Evolutionary conservation across 768 basidiomycete genomes (phyloP).

Genomic region (Lactarius sanguifluus): DNA sequence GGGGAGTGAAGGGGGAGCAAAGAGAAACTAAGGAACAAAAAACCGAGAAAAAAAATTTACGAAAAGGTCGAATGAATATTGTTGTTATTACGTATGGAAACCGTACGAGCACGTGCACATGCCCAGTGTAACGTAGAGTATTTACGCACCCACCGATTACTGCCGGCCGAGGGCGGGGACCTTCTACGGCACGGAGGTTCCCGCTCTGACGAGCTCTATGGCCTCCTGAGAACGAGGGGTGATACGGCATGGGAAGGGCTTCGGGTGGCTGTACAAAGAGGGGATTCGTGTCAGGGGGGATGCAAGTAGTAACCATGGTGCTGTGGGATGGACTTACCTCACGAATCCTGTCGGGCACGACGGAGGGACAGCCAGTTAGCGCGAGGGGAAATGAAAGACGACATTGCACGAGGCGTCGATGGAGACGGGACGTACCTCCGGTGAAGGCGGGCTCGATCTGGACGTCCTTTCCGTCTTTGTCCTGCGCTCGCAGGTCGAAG

Average conservation of each 20-base stretch:
- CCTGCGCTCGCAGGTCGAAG: slow-evolving; percentile 24
- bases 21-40: background rate
- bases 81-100: background rate
- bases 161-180: background rate
- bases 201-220: slow-evolving; percentile 23
- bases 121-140: no score
- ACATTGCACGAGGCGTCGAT: background rate
- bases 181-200: slow-evolving; percentile 16
- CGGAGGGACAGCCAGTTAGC: background rate
- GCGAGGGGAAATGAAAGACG: background rate
- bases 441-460: slow-evolving; percentile 24
- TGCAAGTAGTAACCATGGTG: background rate
- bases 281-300: background rate
- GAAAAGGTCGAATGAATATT: background rate
- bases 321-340: slow-evolving; percentile 8
- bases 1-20: background rate
- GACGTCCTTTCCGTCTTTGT: slow-evolving; percentile 24
- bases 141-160: background rate
- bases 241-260: slow-evolving; percentile 25
- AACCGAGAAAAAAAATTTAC: background rate
- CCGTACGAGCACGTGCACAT: background rate
- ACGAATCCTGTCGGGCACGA: slow-evolving; percentile 18
- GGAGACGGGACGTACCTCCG: slow-evolving; percentile 22
- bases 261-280: slow-evolving; percentile 20
- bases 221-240: slow-evolving; percentile 22